A percentile compares a stretch with the other conserved stretches of the same genome.
These are phyloP conservation scores for Lippia alba DNA, from an alignment of 305 asterid species.

Conservation along the genomic window DNA sequence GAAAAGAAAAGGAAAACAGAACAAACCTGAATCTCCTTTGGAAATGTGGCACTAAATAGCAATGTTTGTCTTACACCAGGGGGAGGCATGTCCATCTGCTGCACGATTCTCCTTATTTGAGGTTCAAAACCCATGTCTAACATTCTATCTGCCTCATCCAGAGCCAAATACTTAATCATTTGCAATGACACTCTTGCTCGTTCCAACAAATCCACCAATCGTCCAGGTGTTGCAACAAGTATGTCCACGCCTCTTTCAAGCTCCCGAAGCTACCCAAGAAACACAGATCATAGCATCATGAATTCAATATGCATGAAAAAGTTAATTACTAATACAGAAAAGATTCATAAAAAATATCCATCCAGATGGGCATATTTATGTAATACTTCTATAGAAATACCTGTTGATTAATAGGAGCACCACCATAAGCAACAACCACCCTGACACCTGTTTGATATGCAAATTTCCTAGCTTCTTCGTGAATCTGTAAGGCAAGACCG, in stretches of 20 bases:
- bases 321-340: neutral
- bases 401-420: conserved; percentile 92
- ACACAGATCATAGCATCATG: conserved; percentile 13
- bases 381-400: conserved; percentile 35
- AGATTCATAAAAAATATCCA: neutral
- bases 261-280: conserved; percentile 69
- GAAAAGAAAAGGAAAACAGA: conserved; percentile 22
- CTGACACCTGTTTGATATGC: conserved; percentile 94
- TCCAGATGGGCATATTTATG: neutral
- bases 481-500: conserved; percentile 63
- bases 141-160: conserved; percentile 92
- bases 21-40: conserved; percentile 84
- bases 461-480: conserved; percentile 91
- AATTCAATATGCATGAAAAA: neutral
- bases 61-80: conserved; percentile 78
- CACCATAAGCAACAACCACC: conserved; percentile 96
- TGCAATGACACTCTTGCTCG: conserved; percentile 85
- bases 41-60: conserved; percentile 89
- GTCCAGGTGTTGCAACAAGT: conserved; percentile 92
- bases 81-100: conserved; percentile 92
- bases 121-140: conserved; percentile 93
- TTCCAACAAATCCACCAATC: conserved; percentile 84
- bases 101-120: conserved; percentile 88
- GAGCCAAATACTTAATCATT: conserved; percentile 73
- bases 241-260: conserved; percentile 89